Evolutionary conservation across 2,329 filamentous ascomycete genomes (phyloP).

Genomic region (Capronia epimyces): DNA sequence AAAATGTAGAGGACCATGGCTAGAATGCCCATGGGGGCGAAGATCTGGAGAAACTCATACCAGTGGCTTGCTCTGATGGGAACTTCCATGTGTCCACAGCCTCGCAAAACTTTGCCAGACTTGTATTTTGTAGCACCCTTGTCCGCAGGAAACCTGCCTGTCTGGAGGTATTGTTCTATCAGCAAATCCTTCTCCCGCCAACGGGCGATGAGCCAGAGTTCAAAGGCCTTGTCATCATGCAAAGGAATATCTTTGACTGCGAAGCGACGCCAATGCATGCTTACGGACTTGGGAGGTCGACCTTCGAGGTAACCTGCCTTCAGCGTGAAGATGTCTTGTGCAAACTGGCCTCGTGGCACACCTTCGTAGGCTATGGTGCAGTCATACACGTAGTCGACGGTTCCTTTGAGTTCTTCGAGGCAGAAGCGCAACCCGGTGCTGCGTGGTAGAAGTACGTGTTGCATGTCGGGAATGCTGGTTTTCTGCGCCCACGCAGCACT

Average conservation of each 20-base stretch:
- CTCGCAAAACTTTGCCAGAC: slow-evolving; percentile 34
- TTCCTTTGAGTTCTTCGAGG: slow-evolving; percentile 65
- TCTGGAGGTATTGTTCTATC: slow-evolving; percentile 68
- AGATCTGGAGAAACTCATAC: slow-evolving; percentile 34
- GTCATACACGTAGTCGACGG: slow-evolving; percentile 79
- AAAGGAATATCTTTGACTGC: slow-evolving; percentile 68
- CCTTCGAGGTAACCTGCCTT: slow-evolving; percentile 75
- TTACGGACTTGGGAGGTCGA: slow-evolving; percentile 77
- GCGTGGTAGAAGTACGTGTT: slow-evolving; percentile 70
- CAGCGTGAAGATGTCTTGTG: slow-evolving; percentile 74
- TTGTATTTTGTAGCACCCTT: slow-evolving; percentile 47
- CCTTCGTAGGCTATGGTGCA: slow-evolving; percentile 35
- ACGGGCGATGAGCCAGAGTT: slow-evolving; percentile 68
- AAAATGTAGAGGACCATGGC: slow-evolving; percentile 33
- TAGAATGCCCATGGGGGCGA: slow-evolving; percentile 33
- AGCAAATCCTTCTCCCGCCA: slow-evolving; percentile 84
- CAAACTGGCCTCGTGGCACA: slow-evolving; percentile 56
- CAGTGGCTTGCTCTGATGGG: slow-evolving; percentile 33
- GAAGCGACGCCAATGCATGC: slow-evolving; percentile 84
- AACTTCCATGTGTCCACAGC: slow-evolving; percentile 33
- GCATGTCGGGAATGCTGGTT: slow-evolving; percentile 63
- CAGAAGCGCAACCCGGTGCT: slow-evolving; percentile 78
- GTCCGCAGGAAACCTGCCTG: slow-evolving; percentile 66
- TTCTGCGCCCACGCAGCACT: slow-evolving; percentile 74
- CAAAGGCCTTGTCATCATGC: slow-evolving; percentile 62